Conservation (phyloP, 177 flowering plant genomes). For the Telopea speciosissima region DNA sequence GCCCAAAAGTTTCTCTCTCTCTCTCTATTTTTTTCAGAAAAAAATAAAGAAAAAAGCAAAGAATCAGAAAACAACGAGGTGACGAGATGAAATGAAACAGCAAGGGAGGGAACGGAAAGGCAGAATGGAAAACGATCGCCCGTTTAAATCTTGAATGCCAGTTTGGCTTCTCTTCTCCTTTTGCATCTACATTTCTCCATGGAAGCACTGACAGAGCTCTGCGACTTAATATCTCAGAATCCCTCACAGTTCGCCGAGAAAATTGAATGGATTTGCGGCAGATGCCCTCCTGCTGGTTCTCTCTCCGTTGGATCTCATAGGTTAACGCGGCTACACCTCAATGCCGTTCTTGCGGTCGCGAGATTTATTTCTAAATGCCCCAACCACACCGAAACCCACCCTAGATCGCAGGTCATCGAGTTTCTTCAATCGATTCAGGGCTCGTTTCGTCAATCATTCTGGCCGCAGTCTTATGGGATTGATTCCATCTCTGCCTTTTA, state of each 20-base stretch:
- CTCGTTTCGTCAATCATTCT: constrained; percentile 54
- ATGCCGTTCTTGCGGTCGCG: constrained; percentile 69
- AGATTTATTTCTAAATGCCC: constrained; percentile 66
- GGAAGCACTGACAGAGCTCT: constrained; percentile 85
- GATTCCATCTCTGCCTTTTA: constrained; percentile 51
- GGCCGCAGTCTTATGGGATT: constrained; percentile 63
- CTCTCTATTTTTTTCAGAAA: too few relatives aligned
- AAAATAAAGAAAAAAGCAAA: too few relatives aligned
- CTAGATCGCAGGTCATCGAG: constrained; percentile 41
- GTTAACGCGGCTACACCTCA: constrained; percentile 77
- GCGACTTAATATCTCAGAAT: constrained; percentile 74
- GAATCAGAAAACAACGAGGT: neutral
- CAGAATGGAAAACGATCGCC: neutral
- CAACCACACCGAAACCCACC: constrained; percentile 26
- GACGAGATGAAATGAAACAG: neutral
- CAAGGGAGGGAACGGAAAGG: neutral
- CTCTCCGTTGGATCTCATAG: constrained; percentile 49
- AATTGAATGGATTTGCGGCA: constrained; percentile 69
- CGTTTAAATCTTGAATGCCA: neutral
- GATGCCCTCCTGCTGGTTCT: constrained; percentile 62
- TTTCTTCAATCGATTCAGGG: constrained; percentile 59
- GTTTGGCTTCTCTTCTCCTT: neutral
- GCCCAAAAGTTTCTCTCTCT: too few relatives aligned
- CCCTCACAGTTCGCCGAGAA: constrained; percentile 64
- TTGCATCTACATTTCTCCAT: constrained; percentile 24